Base-by-base conservation (phyloP, 352 stramenopile genomes). In the Phytophthora macrochlamydospora region DNA sequence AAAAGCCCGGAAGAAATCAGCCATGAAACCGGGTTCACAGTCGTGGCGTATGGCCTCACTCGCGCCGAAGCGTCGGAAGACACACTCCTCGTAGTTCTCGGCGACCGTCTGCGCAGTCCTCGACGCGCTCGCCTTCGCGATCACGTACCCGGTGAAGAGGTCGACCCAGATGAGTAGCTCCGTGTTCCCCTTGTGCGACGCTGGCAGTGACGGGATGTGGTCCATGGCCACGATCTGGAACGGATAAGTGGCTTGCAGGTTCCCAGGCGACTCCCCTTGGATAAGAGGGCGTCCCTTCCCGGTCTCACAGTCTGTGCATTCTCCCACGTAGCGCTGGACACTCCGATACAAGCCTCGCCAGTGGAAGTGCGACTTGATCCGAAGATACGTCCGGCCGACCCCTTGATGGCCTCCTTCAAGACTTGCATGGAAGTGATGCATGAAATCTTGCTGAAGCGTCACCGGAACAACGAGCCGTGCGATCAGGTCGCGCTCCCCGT, bases 201-300 rank as follows among this genome's bases (percentile, higher is more conserved):
- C 50, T 0, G 69, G 69, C 1, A 76, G 44, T 7, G 69, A 68
- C 7, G 64, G 63, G 7, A 70, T 66, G n/a, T 73, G 64, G 30
- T 76, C 63, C 69, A 73, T 70, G 0, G 54, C 63, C 2, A 76
- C 24, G 6, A 76, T 51, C 50, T 73, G 48, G 33, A 70, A 73
- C 12, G 69, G 64, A 3, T 59, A 42, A 4, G 59, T 54, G 1
- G 59, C 55, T 0, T 53, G 6, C 3, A 78, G 52, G n/a, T 61
- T 70, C 32, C 62, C 62, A 2, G 62, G 53, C 42, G 62, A 64
- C 11, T 24, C 13, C 7, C 62, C 35, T 30, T 24, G 37, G 12
- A 56, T 18, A 18, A 8, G 29, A 3, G 53, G 62, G 2, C 14
- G 12, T 9, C 62, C 62, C 33, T 69, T 69, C 2, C 54, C 62